These are phyloP conservation scores for Malassezia furfur DNA, from an alignment of 1,284 basidiomycete species.

Conservation along the genomic window DNA sequence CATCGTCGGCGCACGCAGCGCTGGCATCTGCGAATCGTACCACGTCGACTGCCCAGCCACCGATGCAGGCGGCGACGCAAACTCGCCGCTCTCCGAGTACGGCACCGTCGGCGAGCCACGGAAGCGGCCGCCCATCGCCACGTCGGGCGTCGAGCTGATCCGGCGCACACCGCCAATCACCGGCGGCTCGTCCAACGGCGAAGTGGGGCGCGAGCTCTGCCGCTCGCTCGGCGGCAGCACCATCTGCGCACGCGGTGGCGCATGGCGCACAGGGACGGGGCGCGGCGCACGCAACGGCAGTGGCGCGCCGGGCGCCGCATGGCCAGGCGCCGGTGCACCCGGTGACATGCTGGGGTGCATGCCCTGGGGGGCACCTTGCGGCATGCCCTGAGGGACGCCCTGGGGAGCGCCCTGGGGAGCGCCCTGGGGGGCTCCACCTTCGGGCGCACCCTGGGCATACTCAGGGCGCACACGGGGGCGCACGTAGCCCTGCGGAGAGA, in stretches of 20 bases:
- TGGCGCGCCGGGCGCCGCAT: neutral
- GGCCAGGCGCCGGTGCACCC: no score
- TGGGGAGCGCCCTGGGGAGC: neutral
- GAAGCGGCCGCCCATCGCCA: neutral
- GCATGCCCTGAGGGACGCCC: neutral
- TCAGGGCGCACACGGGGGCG: neutral
- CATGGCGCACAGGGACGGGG: neutral
- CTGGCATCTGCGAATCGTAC: neutral
- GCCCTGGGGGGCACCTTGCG: neutral
- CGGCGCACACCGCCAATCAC: neutral
- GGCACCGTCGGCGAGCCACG: neutral
- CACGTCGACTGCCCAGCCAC: neutral
- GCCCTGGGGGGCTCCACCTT: neutral
- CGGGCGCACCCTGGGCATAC: neutral
- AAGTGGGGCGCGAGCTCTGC: neutral
- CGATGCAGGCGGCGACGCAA: neutral
- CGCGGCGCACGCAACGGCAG: neutral
- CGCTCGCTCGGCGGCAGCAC: constrained; percentile 14
- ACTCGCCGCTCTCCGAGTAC: constrained; percentile 1
- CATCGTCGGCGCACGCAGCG: neutral
- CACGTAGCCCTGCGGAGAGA: neutral
- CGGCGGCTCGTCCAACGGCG: neutral
- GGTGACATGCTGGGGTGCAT: neutral
- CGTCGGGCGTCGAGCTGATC: constrained; percentile 12
- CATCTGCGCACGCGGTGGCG: constrained; percentile 16